Conservation (phyloP, 2,329 filamentous ascomycete genomes). For the Arthrinium phaeospermum region DNA sequence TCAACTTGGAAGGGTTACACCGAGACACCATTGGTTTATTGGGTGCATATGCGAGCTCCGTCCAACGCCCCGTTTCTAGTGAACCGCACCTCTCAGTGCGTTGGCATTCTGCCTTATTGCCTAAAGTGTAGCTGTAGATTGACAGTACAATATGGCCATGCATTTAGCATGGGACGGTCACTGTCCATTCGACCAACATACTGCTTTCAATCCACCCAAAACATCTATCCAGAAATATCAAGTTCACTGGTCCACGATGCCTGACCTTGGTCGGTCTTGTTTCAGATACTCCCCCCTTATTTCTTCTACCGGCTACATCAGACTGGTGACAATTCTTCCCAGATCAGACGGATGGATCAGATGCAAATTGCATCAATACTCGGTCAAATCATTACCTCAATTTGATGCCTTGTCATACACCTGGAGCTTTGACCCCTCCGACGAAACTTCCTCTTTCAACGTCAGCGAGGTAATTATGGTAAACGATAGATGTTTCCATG, state of each 20-base stretch:
- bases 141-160: too few species aligned
- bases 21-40: too few species aligned
- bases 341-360: neutral
- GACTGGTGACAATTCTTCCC: neutral
- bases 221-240: neutral
- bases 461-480: neutral
- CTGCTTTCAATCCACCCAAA: neutral
- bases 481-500: neutral
- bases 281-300: neutral
- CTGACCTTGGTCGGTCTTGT: too few species aligned
- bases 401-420: neutral
- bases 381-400: neutral
- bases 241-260: neutral
- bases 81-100: too few species aligned
- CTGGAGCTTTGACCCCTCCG: neutral
- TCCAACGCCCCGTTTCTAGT: too few species aligned
- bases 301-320: neutral
- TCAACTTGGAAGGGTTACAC: too few species aligned
- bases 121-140: too few species aligned
- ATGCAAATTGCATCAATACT: too few species aligned
- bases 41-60: too few species aligned
- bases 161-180: too few species aligned
- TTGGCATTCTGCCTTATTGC: too few species aligned
- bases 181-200: too few species aligned
- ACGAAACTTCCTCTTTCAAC: neutral